Conservation (phyloP, 2,329 filamentous ascomycete genomes). For the Mycogone perniciosa region DNA sequence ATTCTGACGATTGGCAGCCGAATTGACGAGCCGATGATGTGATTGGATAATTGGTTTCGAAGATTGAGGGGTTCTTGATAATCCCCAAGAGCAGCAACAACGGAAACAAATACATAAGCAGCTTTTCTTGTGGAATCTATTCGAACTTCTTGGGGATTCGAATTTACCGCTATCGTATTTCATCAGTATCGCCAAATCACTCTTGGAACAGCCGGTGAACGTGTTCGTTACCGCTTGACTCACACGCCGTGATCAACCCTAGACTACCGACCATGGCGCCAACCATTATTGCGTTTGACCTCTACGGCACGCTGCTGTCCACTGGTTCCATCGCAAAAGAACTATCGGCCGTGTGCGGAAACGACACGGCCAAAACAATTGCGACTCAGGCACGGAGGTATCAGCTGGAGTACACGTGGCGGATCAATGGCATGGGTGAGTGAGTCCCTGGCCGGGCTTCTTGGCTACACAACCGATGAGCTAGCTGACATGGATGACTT, state of each 20-base stretch:
- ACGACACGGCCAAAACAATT: slow-evolving; percentile 50
- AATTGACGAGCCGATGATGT: slow-evolving; percentile 4
- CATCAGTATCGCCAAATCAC: not conserved
- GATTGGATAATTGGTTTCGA: slow-evolving; percentile 1
- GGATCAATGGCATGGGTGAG: slow-evolving; percentile 68
- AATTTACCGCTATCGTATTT: not conserved
- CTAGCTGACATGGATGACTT: slow-evolving; percentile 51
- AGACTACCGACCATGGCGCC: slow-evolving; percentile 19
- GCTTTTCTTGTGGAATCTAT: not conserved
- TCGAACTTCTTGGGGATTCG: not conserved
- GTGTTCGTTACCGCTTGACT: slow-evolving; percentile 7
- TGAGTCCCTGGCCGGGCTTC: slow-evolving; percentile 5
- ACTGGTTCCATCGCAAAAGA: slow-evolving; percentile 60
- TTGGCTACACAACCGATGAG: not conserved
- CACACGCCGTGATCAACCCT: not conserved
- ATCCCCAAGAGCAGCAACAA: not conserved
- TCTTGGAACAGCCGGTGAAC: not conserved
- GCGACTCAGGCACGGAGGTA: slow-evolving; percentile 59
- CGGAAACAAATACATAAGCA: no score
- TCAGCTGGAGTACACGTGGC: slow-evolving; percentile 74
- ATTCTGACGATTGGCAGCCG: not conserved
- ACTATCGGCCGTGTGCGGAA: slow-evolving; percentile 50
- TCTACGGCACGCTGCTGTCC: slow-evolving; percentile 69
- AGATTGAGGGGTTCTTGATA: slow-evolving; percentile 7
- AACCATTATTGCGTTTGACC: slow-evolving; percentile 61